These are phyloP conservation scores for Aspergillus fumigatiaffinis DNA, from an alignment of 2,329 filamentous ascomycete genomes.

Conservation along the genomic window DNA sequence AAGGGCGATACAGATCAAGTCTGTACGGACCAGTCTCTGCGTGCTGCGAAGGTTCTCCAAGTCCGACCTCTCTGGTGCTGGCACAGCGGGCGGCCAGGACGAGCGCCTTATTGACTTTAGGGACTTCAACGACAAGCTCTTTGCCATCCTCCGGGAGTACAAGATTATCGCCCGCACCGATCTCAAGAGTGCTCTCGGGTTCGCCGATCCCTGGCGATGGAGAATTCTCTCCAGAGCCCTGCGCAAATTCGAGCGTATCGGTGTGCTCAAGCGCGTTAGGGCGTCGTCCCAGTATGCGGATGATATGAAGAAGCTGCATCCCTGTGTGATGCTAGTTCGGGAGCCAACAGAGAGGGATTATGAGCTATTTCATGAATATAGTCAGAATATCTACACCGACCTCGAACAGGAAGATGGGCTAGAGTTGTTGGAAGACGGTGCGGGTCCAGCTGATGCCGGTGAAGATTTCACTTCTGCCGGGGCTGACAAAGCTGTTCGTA, in stretches of 20 bases:
- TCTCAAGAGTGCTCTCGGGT: slow-evolving; percentile 47
- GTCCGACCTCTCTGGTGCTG: slow-evolving; percentile 7
- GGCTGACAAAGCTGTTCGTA: slow-evolving; percentile 5
- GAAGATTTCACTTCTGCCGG: slow-evolving; percentile 8
- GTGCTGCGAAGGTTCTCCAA: slow-evolving; percentile 49
- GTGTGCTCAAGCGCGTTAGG: slow-evolving; percentile 42
- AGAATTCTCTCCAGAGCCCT: slow-evolving; percentile 41
- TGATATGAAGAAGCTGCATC: slow-evolving; percentile 32
- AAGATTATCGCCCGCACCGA: slow-evolving; percentile 52
- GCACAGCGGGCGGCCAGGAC: background rate
- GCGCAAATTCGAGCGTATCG: slow-evolving; percentile 44
- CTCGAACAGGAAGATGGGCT: slow-evolving; percentile 26
- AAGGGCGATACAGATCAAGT: slow-evolving; percentile 44
- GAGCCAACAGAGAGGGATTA: slow-evolving; percentile 39
- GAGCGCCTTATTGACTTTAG: slow-evolving; percentile 44
- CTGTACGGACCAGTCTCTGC: slow-evolving; percentile 54
- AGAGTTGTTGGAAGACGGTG: slow-evolving; percentile 33
- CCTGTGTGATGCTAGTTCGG: slow-evolving; percentile 43
- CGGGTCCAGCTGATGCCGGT: slow-evolving; percentile 22
- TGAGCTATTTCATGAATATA: slow-evolving; percentile 38
- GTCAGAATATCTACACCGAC: slow-evolving; percentile 23
- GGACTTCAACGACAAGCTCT: slow-evolving; percentile 47
- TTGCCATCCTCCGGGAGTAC: slow-evolving; percentile 47
- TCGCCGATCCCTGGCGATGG: slow-evolving; percentile 36
- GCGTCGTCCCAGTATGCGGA: slow-evolving; percentile 41